Evolutionary conservation across 805 yeast species (phyloP), one percentile per base, ranked within the genome.

Genomic region (Tetrapisispora taiwanensis): DNA sequence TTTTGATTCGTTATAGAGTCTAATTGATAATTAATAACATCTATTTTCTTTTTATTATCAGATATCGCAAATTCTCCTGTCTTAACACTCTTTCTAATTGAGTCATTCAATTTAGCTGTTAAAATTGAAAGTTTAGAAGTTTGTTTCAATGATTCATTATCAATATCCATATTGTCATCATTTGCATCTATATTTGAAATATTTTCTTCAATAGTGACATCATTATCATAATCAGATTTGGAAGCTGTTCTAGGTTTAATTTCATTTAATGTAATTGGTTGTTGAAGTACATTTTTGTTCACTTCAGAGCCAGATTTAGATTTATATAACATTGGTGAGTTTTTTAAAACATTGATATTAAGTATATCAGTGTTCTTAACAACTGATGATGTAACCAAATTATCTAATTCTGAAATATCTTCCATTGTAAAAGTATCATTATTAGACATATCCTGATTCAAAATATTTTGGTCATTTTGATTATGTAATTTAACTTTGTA

Each of bases 361-460:
- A 49, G 30, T 2, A 47, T 19, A 35, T 52, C 50, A 3, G 46
- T 36, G 39, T 49, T 52, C 39, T 53, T 52, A 14, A 56, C 33
- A 9, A 51, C 52, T 3, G 63, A 55, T 3, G 63, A 56, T n/a
- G 60, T 53, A 5, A 56, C 55, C 9, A 58, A 39, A 2, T 60
- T 49, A 20, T 58, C 56, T 17, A 54, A 45, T 14, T 48, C 46
- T 6, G 56, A 51, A 7, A 56, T 40, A 36, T 58, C 61, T 17
- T 58, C 60, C 47, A 56, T 46, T 15, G 56, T 44, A 31, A 30
- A 30, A n/a, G 41, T 42, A 9, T 36, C 26, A 27, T 36, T 41
- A 31, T 32, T 35, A 10, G 40, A 27, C 3, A 31, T 36, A 12
- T 36, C 45, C 36, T 42, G 26, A 24, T 7, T 20, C 19, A 37